phyloP scores from a whole-genome alignment of 2,329 filamentous ascomycete genomes.

The Stachybotrys elegans region DNA sequence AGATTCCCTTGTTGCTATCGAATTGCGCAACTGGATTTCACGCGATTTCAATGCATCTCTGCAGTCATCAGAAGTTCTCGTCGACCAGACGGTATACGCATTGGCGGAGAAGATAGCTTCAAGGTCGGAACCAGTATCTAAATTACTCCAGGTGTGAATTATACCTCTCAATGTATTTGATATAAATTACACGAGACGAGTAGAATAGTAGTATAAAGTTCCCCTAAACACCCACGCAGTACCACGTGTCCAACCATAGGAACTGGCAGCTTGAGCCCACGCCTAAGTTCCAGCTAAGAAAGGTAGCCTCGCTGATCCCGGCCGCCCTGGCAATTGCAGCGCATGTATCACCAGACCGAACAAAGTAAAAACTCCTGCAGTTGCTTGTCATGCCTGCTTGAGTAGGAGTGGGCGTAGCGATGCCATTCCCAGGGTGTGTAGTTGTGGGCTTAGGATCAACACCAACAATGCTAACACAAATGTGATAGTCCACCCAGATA shows the following conservation, averaged over 20 bases:
- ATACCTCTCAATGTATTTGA: no score
- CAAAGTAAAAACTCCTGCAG: not conserved
- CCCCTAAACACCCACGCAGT: not conserved
- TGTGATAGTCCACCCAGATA: conserved; percentile 7
- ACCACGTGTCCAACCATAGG: not conserved
- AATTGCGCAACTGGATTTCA: conserved; percentile 14
- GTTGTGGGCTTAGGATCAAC: not conserved
- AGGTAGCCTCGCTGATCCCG: not conserved
- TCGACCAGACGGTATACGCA: not conserved
- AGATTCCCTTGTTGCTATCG: conserved; percentile 17
- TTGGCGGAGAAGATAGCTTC: not conserved
- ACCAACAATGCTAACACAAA: conserved; percentile 9
- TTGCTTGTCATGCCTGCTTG: not conserved
- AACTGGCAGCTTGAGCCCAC: not conserved
- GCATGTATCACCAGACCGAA: not conserved
- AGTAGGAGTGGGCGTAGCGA: not conserved
- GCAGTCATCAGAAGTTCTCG: not conserved
- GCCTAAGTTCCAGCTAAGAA: not conserved
- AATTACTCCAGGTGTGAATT: no score
- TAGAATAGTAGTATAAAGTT: no score
- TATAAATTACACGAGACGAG: no score
- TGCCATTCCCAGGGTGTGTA: not conserved
- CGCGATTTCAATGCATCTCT: not conserved
- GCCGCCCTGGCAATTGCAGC: not conserved
- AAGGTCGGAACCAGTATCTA: no score